Percentiles rank a stretch among this genome's conserved stretches.
Evolutionary conservation across 192 early-diverging fungal genomes (phyloP).

Genomic region (Phycomyces nitens): DNA sequence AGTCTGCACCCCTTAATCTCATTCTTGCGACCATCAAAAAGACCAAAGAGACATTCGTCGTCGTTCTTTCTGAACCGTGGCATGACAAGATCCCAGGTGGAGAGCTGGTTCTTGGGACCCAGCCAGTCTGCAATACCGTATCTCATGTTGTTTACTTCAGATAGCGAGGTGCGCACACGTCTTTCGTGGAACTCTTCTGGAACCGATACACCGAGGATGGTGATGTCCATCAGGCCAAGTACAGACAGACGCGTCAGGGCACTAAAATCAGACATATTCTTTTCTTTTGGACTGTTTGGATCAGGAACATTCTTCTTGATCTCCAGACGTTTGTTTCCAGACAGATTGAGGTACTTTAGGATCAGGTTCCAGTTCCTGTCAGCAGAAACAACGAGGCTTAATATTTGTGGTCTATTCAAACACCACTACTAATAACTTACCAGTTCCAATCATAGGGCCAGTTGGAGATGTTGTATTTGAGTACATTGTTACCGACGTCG

Average conservation of each 20-base stretch:
- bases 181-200: conserved; percentile 81
- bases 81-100: conserved; percentile 82
- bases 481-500: conserved; percentile 83
- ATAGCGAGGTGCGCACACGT: conserved; percentile 78
- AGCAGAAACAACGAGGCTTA: background rate
- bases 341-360: conserved; percentile 87
- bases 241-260: conserved; percentile 72
- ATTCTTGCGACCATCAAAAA: conserved; percentile 73
- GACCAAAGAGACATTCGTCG: conserved; percentile 84
- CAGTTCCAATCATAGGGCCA: conserved; percentile 98
- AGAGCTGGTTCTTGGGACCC: conserved; percentile 63
- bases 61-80: conserved; percentile 78
- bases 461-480: conserved; percentile 92
- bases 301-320: conserved; percentile 57
- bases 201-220: conserved; percentile 64
- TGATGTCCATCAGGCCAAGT: conserved; percentile 86
- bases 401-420: too few relatives aligned
- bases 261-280: conserved; percentile 71
- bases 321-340: conserved; percentile 86
- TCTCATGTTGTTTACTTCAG: conserved; percentile 74
- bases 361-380: conserved; percentile 83
- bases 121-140: conserved; percentile 87
- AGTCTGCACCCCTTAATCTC: conserved; percentile 46
- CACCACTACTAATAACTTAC: conserved; percentile 37
- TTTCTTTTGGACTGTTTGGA: conserved; percentile 21